Base-by-base conservation (phyloP, 768 basidiomycete genomes). In the Cubamyces lactineus region DNA sequence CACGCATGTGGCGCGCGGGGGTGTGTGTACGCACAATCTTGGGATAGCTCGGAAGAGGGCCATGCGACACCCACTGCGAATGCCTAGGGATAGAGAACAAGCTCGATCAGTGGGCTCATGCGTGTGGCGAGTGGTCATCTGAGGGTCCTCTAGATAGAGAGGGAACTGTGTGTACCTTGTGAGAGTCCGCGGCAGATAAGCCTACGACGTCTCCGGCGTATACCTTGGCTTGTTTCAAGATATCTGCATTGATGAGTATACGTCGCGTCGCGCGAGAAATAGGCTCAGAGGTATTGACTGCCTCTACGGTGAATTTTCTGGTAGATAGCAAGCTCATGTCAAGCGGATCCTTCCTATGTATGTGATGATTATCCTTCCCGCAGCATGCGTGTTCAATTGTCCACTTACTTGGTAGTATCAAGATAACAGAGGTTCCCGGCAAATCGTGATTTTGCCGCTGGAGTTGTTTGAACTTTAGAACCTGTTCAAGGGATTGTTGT, bases 11-110 rank as follows among this genome's bases (percentile, higher is more conserved):
- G 61, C 57, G 51, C 34, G 34, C 39, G 28, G 54, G 50, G 19
- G 57, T 43, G 55, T 53, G 11, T 51, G 41, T 62, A 79, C 86
- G 69, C 72, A 89, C 91, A 77, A 62, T 85, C 82, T 53, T 79
- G 79, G 26, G 84, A 70, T 57, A 87, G 56, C 8, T 89, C 87
- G 47, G 80, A 68, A 41, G 87, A 88, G n/a, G 91, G 90, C 91
- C 91, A 93, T 67, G 83, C 81, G 48, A 86, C 75, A 5, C 91
- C 92, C 55, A 92, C 77, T 13, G 86, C 83, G 72, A 87, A 86
- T 46, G 79, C 74, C 87, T 89, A 60, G 64, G 46, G 43, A 40
- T 21, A 40, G 23, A 43, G 58, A 57, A 42, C 23, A 57, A 23
- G 13, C 19, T 51, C 8, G 23, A 41, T 62, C 45, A 64, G 26